phyloP scores from a whole-genome alignment of 345 rosid genomes.

The Populus ilicifolia region DNA sequence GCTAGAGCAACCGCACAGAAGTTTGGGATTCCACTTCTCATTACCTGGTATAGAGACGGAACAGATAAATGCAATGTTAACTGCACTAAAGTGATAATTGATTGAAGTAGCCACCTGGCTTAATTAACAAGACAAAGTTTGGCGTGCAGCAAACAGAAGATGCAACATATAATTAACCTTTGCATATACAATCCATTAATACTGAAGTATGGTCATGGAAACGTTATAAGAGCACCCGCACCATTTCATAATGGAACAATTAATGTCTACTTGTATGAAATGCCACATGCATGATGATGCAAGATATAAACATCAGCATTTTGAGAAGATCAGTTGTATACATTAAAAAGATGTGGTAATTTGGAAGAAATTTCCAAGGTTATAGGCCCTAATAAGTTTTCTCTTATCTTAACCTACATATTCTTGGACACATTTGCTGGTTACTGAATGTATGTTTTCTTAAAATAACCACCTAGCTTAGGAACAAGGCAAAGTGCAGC shows the following conservation, averaged over 20 bases:
- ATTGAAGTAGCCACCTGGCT: not conserved
- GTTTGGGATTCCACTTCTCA: constrained; percentile 87
- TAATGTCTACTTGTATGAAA: not conserved
- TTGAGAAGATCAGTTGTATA: not conserved
- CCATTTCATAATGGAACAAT: not conserved
- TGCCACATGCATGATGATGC: not conserved
- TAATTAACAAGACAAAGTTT: not conserved
- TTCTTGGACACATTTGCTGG: not conserved
- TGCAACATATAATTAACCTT: not conserved
- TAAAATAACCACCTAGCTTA: not conserved
- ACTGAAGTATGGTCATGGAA: not conserved
- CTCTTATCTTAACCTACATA: not conserved
- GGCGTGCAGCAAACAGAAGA: not conserved
- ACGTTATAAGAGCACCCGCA: not conserved
- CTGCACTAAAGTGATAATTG: not conserved
- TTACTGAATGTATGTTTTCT: not conserved
- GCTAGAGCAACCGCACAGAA: constrained; percentile 93
- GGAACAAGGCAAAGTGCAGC: not conserved
- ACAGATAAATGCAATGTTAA: not conserved
- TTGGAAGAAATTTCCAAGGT: not conserved
- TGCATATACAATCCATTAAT: not conserved
- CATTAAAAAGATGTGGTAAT: not conserved
- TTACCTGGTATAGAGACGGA: constrained; percentile 45
- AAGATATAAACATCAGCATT: not conserved
- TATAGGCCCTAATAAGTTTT: not conserved